Conservation (phyloP, 495 filamentous ascomycete genomes). For the Rhypophila decipiens region DNA sequence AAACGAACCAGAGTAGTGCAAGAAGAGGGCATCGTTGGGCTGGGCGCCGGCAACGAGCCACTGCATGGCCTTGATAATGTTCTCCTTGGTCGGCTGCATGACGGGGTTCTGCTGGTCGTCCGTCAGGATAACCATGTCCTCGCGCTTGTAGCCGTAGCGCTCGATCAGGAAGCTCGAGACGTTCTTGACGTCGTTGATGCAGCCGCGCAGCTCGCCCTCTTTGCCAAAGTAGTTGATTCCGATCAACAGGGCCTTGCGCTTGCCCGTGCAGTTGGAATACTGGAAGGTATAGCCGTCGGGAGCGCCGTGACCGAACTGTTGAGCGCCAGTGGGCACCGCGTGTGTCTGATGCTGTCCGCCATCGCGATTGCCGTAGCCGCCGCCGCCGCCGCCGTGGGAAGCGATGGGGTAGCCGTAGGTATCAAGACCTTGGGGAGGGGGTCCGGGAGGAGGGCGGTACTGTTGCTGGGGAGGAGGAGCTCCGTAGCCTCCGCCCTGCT, state of each 20-base stretch:
- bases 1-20: constrained; percentile 59
- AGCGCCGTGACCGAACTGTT: constrained; percentile 44
- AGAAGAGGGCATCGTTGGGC: constrained; percentile 44
- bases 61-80: constrained; percentile 43
- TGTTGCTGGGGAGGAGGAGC: constrained; percentile 14
- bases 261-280: constrained; percentile 83
- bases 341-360: constrained; percentile 31
- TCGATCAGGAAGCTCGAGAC: constrained; percentile 78
- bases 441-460: constrained; percentile 22
- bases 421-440: constrained; percentile 30
- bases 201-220: constrained; percentile 75
- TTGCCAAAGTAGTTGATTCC: constrained; percentile 95
- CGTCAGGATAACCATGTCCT: constrained; percentile 48
- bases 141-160: constrained; percentile 56
- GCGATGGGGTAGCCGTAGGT: constrained; percentile 32
- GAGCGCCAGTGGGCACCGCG: constrained; percentile 40
- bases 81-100: constrained; percentile 40
- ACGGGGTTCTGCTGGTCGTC: constrained; percentile 40
- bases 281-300: constrained; percentile 56
- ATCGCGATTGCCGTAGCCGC: constrained; percentile 21
- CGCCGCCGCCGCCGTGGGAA: constrained; percentile 9
- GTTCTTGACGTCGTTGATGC: constrained; percentile 94
- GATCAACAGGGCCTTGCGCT: constrained; percentile 81
- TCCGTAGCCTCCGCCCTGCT: constrained; percentile 14
- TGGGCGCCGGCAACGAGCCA: constrained; percentile 42